These are phyloP conservation scores for Ceratocystis ficicola DNA, from an alignment of 2,329 filamentous ascomycete species.

Conservation along the genomic window DNA sequence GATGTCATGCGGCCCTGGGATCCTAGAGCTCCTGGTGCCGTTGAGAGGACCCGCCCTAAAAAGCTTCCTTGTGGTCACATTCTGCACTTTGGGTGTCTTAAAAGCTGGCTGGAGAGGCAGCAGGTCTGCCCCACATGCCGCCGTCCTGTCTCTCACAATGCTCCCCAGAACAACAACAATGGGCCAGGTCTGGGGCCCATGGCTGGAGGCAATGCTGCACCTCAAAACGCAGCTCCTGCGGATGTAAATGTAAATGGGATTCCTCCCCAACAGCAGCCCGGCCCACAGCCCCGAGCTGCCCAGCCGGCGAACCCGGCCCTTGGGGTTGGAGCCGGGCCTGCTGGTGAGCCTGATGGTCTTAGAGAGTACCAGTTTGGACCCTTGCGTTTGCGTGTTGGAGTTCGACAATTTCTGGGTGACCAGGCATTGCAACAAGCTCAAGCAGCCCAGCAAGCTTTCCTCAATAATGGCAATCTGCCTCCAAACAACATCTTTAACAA, in stretches of 20 bases:
- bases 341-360: constrained; percentile 14
- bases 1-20: constrained; percentile 87
- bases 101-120: constrained; percentile 93
- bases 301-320: constrained; percentile 4
- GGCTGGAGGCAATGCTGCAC: constrained; percentile 23
- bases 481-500: constrained; percentile 16
- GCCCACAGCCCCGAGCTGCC: constrained; percentile 10
- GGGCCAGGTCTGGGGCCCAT: constrained; percentile 26
- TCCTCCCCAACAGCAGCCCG: constrained; percentile 20
- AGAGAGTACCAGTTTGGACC: constrained; percentile 19
- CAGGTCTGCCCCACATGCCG: constrained; percentile 95
- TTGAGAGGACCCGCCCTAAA: constrained; percentile 80
- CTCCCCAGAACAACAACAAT: constrained; percentile 28
- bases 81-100: constrained; percentile 82
- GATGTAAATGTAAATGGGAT: constrained; percentile 26
- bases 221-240: constrained; percentile 25
- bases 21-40: constrained; percentile 46
- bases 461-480: constrained; percentile 17
- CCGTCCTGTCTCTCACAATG: constrained; percentile 54
- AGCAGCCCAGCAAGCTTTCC: constrained; percentile 18
- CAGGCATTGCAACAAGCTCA: constrained; percentile 21
- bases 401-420: constrained; percentile 28
- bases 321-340: constrained; percentile 5
- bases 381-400: constrained; percentile 23
- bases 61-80: constrained; percentile 95